Percentiles rank a stretch among this genome's conserved stretches.
These are phyloP conservation scores for Aspergillus piperis DNA, from an alignment of 2,329 filamentous ascomycete genomes.

Conservation along the genomic window DNA sequence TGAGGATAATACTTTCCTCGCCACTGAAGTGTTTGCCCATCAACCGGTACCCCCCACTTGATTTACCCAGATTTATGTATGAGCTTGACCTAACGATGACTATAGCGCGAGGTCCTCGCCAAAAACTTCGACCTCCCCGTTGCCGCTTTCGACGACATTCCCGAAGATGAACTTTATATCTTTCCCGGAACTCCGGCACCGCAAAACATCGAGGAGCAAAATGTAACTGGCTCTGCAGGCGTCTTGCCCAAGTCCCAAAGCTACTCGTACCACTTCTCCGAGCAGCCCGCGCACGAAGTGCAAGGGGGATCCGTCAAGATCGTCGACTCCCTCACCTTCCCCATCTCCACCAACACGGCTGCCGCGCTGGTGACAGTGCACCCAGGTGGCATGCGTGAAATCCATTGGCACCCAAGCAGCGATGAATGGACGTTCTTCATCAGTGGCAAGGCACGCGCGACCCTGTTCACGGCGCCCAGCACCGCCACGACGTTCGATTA, in stretches of 20 bases:
- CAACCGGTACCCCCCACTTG: slow-evolving; percentile 28
- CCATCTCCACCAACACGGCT: slow-evolving; percentile 70
- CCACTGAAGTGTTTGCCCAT: slow-evolving; percentile 61
- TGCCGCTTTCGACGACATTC: slow-evolving; percentile 62
- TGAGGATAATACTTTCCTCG: slow-evolving; percentile 74
- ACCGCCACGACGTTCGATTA: slow-evolving; percentile 76
- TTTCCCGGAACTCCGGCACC: slow-evolving; percentile 69
- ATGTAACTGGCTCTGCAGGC: slow-evolving; percentile 60
- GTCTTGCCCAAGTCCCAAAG: slow-evolving; percentile 65
- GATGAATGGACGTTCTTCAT: slow-evolving; percentile 85
- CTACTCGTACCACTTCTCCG: slow-evolving; percentile 72
- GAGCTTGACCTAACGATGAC: neutral
- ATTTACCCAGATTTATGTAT: too few species aligned
- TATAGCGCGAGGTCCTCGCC: slow-evolving; percentile 51
- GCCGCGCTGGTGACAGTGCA: slow-evolving; percentile 71
- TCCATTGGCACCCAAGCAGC: slow-evolving; percentile 80
- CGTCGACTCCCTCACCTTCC: slow-evolving; percentile 74
- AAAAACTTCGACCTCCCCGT: slow-evolving; percentile 57
- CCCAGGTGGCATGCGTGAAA: slow-evolving; percentile 72
- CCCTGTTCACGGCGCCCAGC: slow-evolving; percentile 70
- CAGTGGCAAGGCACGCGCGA: slow-evolving; percentile 68
- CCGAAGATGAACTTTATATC: slow-evolving; percentile 71
- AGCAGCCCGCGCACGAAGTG: slow-evolving; percentile 65
- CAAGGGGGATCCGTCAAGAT: slow-evolving; percentile 73
- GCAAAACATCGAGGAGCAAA: slow-evolving; percentile 65